Percentiles rank a stretch among this genome's conserved stretches.
These are phyloP conservation scores for Xerocomus potaroensis DNA, from an alignment of 768 basidiomycete species.

Conservation along the genomic window DNA sequence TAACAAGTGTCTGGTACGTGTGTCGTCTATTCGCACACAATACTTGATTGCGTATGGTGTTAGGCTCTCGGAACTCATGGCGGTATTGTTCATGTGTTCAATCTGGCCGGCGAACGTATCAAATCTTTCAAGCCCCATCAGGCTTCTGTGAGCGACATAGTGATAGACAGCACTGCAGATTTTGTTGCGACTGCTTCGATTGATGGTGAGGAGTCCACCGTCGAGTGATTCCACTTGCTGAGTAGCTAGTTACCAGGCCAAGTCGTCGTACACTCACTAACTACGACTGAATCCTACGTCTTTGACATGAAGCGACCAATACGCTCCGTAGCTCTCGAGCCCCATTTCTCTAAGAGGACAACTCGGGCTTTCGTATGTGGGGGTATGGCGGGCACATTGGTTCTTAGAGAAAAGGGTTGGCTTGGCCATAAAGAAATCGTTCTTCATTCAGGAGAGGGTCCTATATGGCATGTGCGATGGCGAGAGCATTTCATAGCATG, in stretches of 20 bases:
- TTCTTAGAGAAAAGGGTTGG: conserved; percentile 96
- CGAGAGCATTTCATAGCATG: conserved; percentile 83
- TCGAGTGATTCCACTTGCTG: conserved; percentile 51
- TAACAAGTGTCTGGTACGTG: conserved; percentile 62
- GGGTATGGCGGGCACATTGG: conserved; percentile 82
- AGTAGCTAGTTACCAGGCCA: conserved; percentile 57
- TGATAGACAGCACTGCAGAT: conserved; percentile 78
- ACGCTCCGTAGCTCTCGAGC: conserved; percentile 86
- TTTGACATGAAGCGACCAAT: conserved; percentile 93
- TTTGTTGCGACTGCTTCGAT: conserved; percentile 91
- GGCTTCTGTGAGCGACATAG: conserved; percentile 83
- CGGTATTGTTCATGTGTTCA: conserved; percentile 87
- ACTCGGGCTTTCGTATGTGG: conserved; percentile 85
- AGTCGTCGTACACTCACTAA: conserved; percentile 81
- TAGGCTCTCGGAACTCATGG: conserved; percentile 91
- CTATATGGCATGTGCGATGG: conserved; percentile 93
- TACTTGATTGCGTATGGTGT: background rate
- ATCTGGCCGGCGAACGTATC: conserved; percentile 71
- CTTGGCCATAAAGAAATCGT: conserved; percentile 88
- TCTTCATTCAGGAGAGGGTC: conserved; percentile 82
- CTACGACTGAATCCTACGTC: conserved; percentile 71
- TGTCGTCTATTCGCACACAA: background rate
- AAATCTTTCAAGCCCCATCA: conserved; percentile 90
- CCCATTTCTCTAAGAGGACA: conserved; percentile 75
- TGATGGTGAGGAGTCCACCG: conserved; percentile 60